Evolutionary conservation across 2,329 filamentous ascomycete genomes (phyloP), one percentile per base, ranked within the genome.

Genomic region (Botryosphaeria dothidea): DNA sequence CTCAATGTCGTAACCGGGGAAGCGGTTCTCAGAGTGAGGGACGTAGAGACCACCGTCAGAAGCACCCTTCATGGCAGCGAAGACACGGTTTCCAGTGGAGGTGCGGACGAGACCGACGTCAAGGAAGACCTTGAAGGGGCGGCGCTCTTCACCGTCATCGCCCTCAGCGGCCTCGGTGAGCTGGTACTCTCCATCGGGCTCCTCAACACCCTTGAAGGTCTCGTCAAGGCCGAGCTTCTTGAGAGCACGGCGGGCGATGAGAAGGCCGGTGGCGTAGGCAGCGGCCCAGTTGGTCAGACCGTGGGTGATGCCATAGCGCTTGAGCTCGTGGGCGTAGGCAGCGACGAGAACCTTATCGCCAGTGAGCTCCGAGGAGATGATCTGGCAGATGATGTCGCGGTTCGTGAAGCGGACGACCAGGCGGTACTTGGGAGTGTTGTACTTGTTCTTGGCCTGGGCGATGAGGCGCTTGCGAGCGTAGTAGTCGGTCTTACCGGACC

Each of bases 391-490:
- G 86, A 98, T 96, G 88, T 99, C 94, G 84, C 93, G 92, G 91
- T 98, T 96, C 88, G 92, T 96, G 91, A 96, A 97, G 82, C 95
- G 95, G 81, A 99, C 92, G 73, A 99, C 95, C 79, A 99, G 91
- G 80, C 95, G 92, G 91, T 99, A 98, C 90, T 99, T 99, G 84
- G 95, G 95, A 71, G 95, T 91, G 86, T 96, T 96, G 91, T 98
- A 99, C 91, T 99, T 99, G 92, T 99, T 99, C 92, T 98, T 99
- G 86, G 95, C 95, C 89, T 99, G 95, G 86, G 92, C 93, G 88
- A 98, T 95, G 83, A 99, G 88, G 80, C 95, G 91, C 92, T 98
- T 98, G 83, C 95, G 94, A 81, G 95, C 95, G 84, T 97, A 98
- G 92, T 99, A 99, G 83, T 99, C 95, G 86, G 95, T 99, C 92